Base-by-base conservation (phyloP, 768 basidiomycete species). In the Leccinum obscurum region DNA sequence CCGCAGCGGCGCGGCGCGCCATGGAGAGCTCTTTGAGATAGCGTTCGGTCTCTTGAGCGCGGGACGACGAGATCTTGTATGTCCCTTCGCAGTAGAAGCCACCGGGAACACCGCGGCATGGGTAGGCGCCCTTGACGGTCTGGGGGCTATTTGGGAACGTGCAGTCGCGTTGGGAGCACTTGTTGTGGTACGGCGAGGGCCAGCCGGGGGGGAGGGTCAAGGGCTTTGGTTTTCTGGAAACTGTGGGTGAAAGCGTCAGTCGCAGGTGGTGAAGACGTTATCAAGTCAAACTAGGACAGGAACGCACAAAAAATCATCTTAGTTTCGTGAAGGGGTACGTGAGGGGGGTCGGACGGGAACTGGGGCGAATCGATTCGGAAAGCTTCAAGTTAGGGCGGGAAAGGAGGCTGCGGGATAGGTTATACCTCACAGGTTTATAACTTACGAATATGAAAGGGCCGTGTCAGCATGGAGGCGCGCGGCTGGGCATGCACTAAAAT, bases 161-260 rank as follows among this genome's bases (percentile, higher is more conserved):
- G 54, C 76, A 77, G n/a, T 68, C 71, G 46, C 44, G 70, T 46
- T 74, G 68, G 53, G 70, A 70, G 37, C 76, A 77, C 56, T 74
- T 77, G 65, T 76, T 73, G 54, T 77, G 76, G 56, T 66, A 75
- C 9, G 67, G 67, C 9, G 76, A 77, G 20, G 76, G 76, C 76
- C 76, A 77, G 41, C 66, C 68, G 3, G 71, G 58, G 1, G 75
- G 75, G 5, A 72, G 65, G 2, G 67, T 61, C 28, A 65, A 59
- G 24, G 61, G 37, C 39, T 76, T 76, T 44, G 71, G 66, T 28
- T 70, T 76, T 62, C 53, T 70, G 50, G 62, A 71, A 54, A 76
- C 74, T 76, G 39, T 17, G 54, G 34, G 26, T 24, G 48, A 34
- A 6, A 56, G 28, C 9, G 61, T 46, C 28, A 20, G 22, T 13